These are phyloP conservation scores for Geotrichum reessii DNA, from an alignment of 1,139 yeast species.

Conservation along the genomic window DNA sequence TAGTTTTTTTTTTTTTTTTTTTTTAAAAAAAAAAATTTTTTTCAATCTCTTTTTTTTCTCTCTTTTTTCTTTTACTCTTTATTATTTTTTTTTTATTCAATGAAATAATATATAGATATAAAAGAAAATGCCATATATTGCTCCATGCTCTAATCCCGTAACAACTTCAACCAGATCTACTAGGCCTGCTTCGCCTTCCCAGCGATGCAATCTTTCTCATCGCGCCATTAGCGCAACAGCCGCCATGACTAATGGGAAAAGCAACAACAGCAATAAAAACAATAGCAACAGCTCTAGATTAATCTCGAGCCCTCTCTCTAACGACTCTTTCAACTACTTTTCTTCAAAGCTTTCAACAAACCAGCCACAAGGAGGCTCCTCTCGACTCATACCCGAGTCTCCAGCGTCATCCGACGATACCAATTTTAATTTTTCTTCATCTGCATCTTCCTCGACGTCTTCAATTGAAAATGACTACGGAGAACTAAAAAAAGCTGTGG, in stretches of 20 bases:
- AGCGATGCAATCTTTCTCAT: slow-evolving; percentile 32
- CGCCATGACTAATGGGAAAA: slow-evolving; percentile 8
- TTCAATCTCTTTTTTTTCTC: background rate
- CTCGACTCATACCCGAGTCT: background rate
- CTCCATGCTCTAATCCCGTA: slow-evolving; percentile 13
- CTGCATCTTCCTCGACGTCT: slow-evolving; percentile 9
- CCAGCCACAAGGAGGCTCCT: background rate
- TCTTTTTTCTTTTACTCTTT: background rate
- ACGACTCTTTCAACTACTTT: background rate
- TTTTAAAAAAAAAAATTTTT: background rate
- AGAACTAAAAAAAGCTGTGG: slow-evolving; percentile 14
- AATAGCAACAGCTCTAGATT: slow-evolving; percentile 3
- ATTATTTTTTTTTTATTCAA: background rate
- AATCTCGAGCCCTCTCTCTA: slow-evolving; percentile 8
- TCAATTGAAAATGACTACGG: slow-evolving; percentile 10
- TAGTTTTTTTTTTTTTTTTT: background rate
- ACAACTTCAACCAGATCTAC: background rate
- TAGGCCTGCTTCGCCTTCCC: slow-evolving; percentile 21
- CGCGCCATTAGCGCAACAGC: slow-evolving; percentile 40
- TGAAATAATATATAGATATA: slow-evolving; percentile 2
- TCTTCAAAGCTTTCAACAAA: background rate
- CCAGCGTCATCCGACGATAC: slow-evolving; percentile 9
- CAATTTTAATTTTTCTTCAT: slow-evolving; percentile 3
- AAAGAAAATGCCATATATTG: slow-evolving; percentile 14
- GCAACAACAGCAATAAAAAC: slow-evolving; percentile 1